phyloP scores from a whole-genome alignment of 1,284 basidiomycete species.

The Termitomyces sp. region DNA sequence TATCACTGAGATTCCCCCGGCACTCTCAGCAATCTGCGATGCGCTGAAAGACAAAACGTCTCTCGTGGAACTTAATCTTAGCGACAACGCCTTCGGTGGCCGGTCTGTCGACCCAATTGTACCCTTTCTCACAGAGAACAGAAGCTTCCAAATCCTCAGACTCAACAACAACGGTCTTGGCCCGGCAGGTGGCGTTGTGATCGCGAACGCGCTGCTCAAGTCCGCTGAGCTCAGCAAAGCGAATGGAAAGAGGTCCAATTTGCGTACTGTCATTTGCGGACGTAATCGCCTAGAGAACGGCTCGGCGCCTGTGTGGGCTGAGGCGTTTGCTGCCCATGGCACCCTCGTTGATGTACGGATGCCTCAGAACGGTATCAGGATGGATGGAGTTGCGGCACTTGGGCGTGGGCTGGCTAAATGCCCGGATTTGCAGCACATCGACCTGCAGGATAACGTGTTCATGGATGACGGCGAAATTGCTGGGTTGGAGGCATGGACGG shows the following conservation, averaged over 20 bases:
- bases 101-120: conserved; percentile 95
- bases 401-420: conserved; percentile 74
- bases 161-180: conserved; percentile 98
- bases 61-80: conserved; percentile 86
- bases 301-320: conserved; percentile 79
- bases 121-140: conserved; percentile 80
- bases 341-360: conserved; percentile 83
- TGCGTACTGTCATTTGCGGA: conserved; percentile 87
- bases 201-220: conserved; percentile 80
- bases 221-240: conserved; percentile 70
- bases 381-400: conserved; percentile 86
- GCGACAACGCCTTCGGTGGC: conserved; percentile 96
- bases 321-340: conserved; percentile 83
- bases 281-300: conserved; percentile 94
- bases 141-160: conserved; percentile 76
- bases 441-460: conserved; percentile 96
- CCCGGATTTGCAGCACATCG: conserved; percentile 68
- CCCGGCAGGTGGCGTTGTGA: conserved; percentile 81
- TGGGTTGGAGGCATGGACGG: conserved; percentile 66
- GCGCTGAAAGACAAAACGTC: conserved; percentile 77
- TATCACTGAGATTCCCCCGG: conserved; percentile 92
- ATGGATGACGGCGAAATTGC: conserved; percentile 54
- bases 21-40: conserved; percentile 86
- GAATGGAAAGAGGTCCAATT: conserved; percentile 64
- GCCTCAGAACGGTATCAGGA: conserved; percentile 96